These are phyloP conservation scores for Haematococcus lacustris DNA, from an alignment of 139 green algal genomes.

Conservation along the genomic window DNA sequence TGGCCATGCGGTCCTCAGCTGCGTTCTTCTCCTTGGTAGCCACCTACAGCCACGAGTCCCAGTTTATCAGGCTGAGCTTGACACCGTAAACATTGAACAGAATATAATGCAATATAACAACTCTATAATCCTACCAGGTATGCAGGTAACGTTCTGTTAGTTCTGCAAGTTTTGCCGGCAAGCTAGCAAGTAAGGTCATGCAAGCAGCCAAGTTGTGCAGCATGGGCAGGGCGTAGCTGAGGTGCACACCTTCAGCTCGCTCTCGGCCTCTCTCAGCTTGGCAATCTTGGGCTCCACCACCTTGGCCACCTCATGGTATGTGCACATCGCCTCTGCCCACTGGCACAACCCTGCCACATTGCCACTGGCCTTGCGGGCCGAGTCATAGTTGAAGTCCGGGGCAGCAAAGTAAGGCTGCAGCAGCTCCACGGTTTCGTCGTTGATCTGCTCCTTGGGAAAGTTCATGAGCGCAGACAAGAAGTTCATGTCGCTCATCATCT, in stretches of 20 bases:
- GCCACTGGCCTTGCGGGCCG: slow-evolving; percentile 77
- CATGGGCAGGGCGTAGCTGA: no score
- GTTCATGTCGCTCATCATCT: slow-evolving; percentile 90
- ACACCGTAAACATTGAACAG: no score
- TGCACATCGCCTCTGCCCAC: slow-evolving; percentile 90
- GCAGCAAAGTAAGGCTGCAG: slow-evolving; percentile 84
- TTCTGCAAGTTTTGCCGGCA: no score
- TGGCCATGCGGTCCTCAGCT: slow-evolving; percentile 80
- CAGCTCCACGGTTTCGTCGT: slow-evolving; percentile 80
- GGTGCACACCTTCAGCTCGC: slow-evolving; percentile 85
- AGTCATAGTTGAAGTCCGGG: slow-evolving; percentile 88
- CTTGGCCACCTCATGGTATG: slow-evolving; percentile 85
- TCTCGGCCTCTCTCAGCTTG: slow-evolving; percentile 71
- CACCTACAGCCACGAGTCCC: slow-evolving; percentile 12
- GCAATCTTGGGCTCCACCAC: slow-evolving; percentile 93
- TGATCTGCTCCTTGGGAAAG: slow-evolving; percentile 94
- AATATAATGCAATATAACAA: no score
- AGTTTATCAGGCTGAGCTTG: no score
- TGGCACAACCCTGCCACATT: slow-evolving; percentile 89
- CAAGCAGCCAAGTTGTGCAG: no score
- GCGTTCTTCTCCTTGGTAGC: slow-evolving; percentile 73
- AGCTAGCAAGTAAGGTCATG: no score
- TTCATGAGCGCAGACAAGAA: slow-evolving; percentile 84
- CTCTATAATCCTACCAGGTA: no score
- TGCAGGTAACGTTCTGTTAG: no score